Evolutionary conservation across 768 basidiomycete genomes (phyloP), one percentile per base, ranked within the genome.

Genomic region (Gelatoporia subvermispora): DNA sequence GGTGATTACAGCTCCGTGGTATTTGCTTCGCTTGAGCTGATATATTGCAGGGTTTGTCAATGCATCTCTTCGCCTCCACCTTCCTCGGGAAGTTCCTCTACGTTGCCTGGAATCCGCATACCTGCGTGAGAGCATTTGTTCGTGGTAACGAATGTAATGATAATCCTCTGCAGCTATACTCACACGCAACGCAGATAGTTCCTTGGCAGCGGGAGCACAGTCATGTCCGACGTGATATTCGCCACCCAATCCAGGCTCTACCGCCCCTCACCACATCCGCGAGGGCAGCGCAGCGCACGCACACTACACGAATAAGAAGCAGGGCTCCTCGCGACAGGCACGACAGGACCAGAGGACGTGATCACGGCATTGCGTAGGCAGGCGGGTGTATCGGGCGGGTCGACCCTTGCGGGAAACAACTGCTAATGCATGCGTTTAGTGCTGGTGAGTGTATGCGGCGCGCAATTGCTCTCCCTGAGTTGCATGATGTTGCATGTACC

Each of bases 71-170:
- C 65, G 63, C 94, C 28, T 92, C 87, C 63, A 96, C 96, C 7
- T 98, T 98, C 65, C 68, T 88, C 22, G 96, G 96, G 48, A 99
- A 99, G 65, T 67, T 80, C 9, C 93, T 95, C 63, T 98, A 99
- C 65, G 95, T 95, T 41, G 66, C 84, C 17, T 95, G 57, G 78
- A 87, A 2, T 71, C 74, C 0, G 73, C 77, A 34, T 93, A 85
- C 64, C 69, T 95, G 15, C 74, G 73, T 55, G 91, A 94, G 67
- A 88, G 83, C 58, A 77, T 93, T 91, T 92, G 90, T 94, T 59
- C 58, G 89, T 79, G 0, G 16, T n/a, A 3, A n/a, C 2, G 13
- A 8, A 9, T 47, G 8, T 28, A 2, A 31, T 22, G 8, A 36
- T n/a, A 31, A 8, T 17, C 8, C 15, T 8, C 47, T 3, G 31